phyloP scores from a whole-genome alignment of 2,329 filamentous ascomycete species.

The Pseudogymnoascus sp. region DNA sequence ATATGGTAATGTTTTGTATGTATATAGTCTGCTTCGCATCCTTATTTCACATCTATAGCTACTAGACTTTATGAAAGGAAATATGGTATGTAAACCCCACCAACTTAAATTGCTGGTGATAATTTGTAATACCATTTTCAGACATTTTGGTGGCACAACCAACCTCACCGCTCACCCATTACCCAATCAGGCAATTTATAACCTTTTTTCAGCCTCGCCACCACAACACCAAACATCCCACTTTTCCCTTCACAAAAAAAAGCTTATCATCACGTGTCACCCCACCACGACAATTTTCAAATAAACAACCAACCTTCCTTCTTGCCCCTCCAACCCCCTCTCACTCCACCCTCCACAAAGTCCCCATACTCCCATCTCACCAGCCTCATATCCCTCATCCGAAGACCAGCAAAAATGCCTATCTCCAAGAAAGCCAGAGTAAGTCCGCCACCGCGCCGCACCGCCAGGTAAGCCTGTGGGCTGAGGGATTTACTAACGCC shows the following conservation, averaged over 20 bases:
- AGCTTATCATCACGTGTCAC: slow-evolving; percentile 6
- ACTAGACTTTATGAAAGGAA: background rate
- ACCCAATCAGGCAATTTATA: slow-evolving; percentile 10
- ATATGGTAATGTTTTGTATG: background rate
- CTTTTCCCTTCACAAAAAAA: background rate
- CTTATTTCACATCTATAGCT: background rate
- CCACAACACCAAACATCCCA: background rate
- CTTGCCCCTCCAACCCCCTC: background rate
- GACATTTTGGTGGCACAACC: background rate
- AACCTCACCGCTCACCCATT: background rate
- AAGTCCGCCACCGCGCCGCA: slow-evolving; percentile 12
- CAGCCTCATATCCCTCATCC: background rate
- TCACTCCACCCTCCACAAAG: background rate
- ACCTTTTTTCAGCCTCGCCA: slow-evolving; percentile 2
- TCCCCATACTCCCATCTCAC: background rate
- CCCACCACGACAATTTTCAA: slow-evolving; percentile 1
- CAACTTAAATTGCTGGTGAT: background rate
- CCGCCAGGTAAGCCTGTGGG: background rate
- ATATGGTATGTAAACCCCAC: background rate
- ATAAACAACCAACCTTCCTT: background rate
- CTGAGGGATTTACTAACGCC: background rate
- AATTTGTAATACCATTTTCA: background rate
- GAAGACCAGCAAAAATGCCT: slow-evolving; percentile 32
- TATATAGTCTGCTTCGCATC: background rate
- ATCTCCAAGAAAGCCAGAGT: slow-evolving; percentile 41